A percentile compares a stretch with the other conserved stretches of the same genome.
Conservation (phyloP, 2,329 filamentous ascomycete species). For the Epichloe scottii region DNA sequence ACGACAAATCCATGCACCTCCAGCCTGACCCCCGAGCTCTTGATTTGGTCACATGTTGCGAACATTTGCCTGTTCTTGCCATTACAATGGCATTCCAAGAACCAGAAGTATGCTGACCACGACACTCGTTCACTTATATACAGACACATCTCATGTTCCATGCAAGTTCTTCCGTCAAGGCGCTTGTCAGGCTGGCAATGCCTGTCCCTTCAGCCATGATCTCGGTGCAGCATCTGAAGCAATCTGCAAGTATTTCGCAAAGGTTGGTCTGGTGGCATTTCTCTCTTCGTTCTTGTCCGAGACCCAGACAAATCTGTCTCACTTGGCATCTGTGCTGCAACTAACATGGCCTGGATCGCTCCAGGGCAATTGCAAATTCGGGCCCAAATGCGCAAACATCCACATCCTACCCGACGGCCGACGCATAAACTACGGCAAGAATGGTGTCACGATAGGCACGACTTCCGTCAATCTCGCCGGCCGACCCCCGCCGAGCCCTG, state of each 20-base stretch:
- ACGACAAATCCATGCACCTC: neutral
- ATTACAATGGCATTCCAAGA: neutral
- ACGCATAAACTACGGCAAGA: constrained; percentile 70
- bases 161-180: constrained; percentile 99
- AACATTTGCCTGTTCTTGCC: too few species aligned
- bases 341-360: neutral
- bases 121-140: neutral
- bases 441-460: constrained; percentile 52
- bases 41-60: too few species aligned
- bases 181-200: constrained; percentile 87
- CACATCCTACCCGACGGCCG: constrained; percentile 91
- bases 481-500: constrained; percentile 41
- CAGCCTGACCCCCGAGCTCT: neutral
- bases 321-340: neutral
- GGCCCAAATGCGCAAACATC: constrained; percentile 91
- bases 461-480: constrained; percentile 48
- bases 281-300: neutral
- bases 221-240: constrained; percentile 74
- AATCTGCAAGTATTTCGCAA: constrained; percentile 97
- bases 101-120: neutral
- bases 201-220: constrained; percentile 93
- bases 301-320: too few species aligned
- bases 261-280: constrained; percentile 44
- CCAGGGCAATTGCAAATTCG: constrained; percentile 97
- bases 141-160: constrained; percentile 92